These are phyloP conservation scores for Aquilaria sinensis DNA, from an alignment of 345 rosid genomes.

Conservation along the genomic window DNA sequence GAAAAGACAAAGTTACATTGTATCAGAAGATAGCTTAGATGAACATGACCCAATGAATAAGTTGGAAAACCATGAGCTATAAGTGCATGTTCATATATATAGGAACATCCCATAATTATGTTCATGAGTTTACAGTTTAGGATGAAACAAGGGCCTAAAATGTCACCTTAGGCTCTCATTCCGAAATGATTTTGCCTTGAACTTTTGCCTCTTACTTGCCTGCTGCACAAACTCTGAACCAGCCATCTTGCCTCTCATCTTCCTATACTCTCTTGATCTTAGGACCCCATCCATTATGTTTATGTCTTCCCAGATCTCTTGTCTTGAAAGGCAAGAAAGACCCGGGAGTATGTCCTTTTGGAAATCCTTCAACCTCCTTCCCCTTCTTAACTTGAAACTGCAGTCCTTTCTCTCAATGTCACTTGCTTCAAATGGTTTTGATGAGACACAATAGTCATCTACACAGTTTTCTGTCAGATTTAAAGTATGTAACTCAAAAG, in stretches of 20 bases:
- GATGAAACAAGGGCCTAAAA: constrained; percentile 8
- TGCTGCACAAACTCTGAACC: constrained; percentile 36
- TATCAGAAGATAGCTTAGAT: background rate
- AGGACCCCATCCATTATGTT: constrained; percentile 64
- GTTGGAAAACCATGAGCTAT: constrained; percentile 1
- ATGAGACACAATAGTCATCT: constrained; percentile 45
- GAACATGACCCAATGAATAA: constrained; percentile 1
- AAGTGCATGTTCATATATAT: background rate
- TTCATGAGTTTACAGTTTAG: background rate
- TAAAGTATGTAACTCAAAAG: constrained; percentile 47
- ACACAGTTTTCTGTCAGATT: constrained; percentile 39
- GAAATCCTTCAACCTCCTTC: constrained; percentile 80
- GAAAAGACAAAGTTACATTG: no score
- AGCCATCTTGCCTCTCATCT: constrained; percentile 39
- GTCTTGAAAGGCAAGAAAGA: constrained; percentile 56
- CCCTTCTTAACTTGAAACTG: constrained; percentile 57
- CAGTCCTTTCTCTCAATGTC: constrained; percentile 37
- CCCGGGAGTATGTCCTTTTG: constrained; percentile 70
- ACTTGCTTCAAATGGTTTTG: constrained; percentile 43
- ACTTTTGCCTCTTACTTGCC: constrained; percentile 28
- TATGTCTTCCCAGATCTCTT: constrained; percentile 66
- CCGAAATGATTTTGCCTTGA: constrained; percentile 20
- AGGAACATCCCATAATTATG: background rate
- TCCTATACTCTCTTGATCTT: constrained; percentile 77
- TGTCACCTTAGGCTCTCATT: constrained; percentile 18